Conservation (phyloP, 495 filamentous ascomycete species). For the Durotheca rogersii region DNA sequence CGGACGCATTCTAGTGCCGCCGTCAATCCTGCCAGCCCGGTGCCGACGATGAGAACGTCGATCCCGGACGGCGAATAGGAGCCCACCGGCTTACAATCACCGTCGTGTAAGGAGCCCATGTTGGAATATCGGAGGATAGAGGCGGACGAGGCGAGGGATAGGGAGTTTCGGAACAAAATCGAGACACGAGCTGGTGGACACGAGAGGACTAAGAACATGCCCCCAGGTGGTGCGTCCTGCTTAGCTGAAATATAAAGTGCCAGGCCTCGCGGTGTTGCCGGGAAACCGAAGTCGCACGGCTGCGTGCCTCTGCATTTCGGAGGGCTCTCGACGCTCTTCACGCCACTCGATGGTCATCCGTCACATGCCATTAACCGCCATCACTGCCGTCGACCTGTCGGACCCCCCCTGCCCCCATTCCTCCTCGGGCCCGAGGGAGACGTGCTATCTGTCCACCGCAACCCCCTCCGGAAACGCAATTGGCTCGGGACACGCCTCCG, state of each 20-base stretch:
- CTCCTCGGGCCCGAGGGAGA: constrained; percentile 25
- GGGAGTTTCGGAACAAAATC: too few species aligned
- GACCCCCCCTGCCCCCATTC: constrained; percentile 14
- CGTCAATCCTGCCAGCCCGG: constrained; percentile 63
- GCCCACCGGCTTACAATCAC: constrained; percentile 39
- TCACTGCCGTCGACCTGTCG: constrained; percentile 8
- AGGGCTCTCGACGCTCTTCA: constrained; percentile 5
- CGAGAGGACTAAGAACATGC: neutral
- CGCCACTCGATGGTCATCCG: constrained; percentile 16
- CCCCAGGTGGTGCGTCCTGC: constrained; percentile 1
- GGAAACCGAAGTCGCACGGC: constrained; percentile 3
- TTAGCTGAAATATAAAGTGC: constrained; percentile 15
- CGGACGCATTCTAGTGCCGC: constrained; percentile 64
- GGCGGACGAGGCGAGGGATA: neutral
- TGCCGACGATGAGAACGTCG: constrained; percentile 61
- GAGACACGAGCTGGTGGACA: neutral
- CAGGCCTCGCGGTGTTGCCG: too few species aligned
- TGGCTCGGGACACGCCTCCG: constrained; percentile 10
- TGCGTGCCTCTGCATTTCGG: constrained; percentile 3
- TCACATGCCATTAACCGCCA: constrained; percentile 6
- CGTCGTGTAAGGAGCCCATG: constrained; percentile 36
- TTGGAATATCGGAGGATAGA: neutral
- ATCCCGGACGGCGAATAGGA: constrained; percentile 50
- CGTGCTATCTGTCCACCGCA: constrained; percentile 3
- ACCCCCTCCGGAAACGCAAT: constrained; percentile 8